A percentile compares a stretch with the other conserved stretches of the same genome.
These are phyloP conservation scores for Sugiyamaella japonica DNA, from an alignment of 1,139 yeast genomes.

Conservation along the genomic window DNA sequence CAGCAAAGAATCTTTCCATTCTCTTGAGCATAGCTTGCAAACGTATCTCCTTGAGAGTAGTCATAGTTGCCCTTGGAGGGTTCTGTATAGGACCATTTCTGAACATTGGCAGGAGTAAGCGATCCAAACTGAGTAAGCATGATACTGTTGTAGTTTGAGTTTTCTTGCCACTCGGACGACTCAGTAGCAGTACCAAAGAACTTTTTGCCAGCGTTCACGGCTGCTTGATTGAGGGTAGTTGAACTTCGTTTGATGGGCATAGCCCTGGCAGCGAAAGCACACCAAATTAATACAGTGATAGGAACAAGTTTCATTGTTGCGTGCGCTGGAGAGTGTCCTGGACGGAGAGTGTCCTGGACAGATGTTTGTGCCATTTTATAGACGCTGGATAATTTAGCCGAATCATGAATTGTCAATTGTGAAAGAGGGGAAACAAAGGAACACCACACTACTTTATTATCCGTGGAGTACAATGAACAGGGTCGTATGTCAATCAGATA, in stretches of 20 bases:
- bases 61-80: constrained; percentile 13
- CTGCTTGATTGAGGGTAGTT: constrained; percentile 1
- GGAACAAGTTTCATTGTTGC: constrained; percentile 1
- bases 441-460: no score
- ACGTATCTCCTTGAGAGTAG: constrained; percentile 16
- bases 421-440: no score
- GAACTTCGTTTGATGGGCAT: constrained; percentile 2
- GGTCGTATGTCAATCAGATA: no score
- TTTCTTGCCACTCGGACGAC: neutral
- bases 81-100: constrained; percentile 16
- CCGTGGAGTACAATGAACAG: no score
- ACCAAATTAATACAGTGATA: constrained; percentile 2
- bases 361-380: no score
- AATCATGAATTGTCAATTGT: neutral
- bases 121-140: constrained; percentile 15
- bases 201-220: constrained; percentile 13
- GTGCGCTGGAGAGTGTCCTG: no score
- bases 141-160: constrained; percentile 9
- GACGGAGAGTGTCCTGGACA: no score
- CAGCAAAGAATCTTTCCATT: constrained; percentile 14
- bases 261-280: constrained; percentile 1
- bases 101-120: constrained; percentile 18
- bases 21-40: constrained; percentile 15
- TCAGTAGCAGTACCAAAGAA: constrained; percentile 19
- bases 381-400: neutral